Base-by-base conservation (phyloP, 257 asterid species). In the Voacanga thouarsii region DNA sequence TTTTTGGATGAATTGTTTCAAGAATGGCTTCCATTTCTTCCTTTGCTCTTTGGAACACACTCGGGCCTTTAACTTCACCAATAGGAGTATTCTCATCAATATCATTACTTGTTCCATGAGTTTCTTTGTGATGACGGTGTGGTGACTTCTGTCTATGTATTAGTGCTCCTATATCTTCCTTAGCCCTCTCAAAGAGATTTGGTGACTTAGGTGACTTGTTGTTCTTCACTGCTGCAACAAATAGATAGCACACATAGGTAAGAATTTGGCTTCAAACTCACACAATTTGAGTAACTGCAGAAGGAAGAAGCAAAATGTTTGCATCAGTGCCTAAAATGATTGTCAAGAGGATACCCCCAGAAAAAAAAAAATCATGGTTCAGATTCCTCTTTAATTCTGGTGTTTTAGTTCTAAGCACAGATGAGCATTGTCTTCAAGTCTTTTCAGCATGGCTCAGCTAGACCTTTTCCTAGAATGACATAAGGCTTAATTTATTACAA, bases 21-120 rank as follows among this genome's bases (percentile, higher is more conserved):
- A 90, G 44, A 72, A 92, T 78, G 67, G 97, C 98, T 77, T 92
- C 95, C 19, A 94, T 79, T 82, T 94, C 97, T 85, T 94, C 98
- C 90, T 94, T 94, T 26, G 97, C 98, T 81, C 96, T 85, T 79
- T 88, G 94, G 66, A 94, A 90, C 79, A 94, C 83, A 51, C 75
- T 89, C n/a, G 98, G 96, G 39, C 88, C 97, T 85, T 84, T 92
- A 12, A 92, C 89, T 72, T 85, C 87, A 73, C 70, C 37, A 24
- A 89, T 47, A 6, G 91, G 86, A 59, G 94, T 90, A 75, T 84
- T 81, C 79, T 83, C 93, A 49, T 92, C 87, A 19, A 92, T 83
- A 60, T 87, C 92, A 55, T 87, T 81, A 71, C 94, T 92, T 80
- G 30, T 83, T 57, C 97, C 98, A 72, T 94, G 98, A 81, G 92